Evolutionary conservation across 495 filamentous ascomycete genomes (phyloP).

Genomic region (Hyaloscypha variabilis): DNA sequence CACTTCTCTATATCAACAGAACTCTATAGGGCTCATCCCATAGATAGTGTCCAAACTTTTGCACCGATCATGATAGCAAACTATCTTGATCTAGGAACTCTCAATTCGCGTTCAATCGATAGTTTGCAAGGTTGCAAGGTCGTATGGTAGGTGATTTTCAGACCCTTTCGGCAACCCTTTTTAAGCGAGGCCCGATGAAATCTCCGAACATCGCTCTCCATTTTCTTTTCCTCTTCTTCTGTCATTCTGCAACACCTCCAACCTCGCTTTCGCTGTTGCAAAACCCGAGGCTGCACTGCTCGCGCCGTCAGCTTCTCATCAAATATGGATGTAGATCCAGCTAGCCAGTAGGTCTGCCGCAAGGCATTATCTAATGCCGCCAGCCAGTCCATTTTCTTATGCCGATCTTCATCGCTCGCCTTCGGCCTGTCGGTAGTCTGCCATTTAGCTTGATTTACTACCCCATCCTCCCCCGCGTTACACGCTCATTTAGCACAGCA

Average conservation of each 20-base stretch:
- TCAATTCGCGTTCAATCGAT: too few relatives aligned
- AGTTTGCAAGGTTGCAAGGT: too few relatives aligned
- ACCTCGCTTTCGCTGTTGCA: not conserved
- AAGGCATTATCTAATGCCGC: slow-evolving; percentile 4
- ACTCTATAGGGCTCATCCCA: too few relatives aligned
- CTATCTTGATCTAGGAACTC: too few relatives aligned
- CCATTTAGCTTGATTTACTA: not conserved
- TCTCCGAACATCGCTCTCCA: not conserved
- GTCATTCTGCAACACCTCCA: not conserved
- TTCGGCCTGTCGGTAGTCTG: slow-evolving; percentile 11
- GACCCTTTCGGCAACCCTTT: too few relatives aligned
- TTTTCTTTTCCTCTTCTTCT: not conserved
- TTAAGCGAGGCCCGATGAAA: too few relatives aligned
- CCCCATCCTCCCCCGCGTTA: slow-evolving; percentile 6
- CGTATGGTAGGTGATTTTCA: too few relatives aligned
- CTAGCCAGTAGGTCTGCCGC: not conserved
- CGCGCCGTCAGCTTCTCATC: not conserved
- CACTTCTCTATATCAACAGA: too few relatives aligned
- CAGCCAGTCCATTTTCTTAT: not conserved
- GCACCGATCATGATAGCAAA: too few relatives aligned
- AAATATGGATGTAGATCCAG: not conserved
- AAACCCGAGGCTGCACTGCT: not conserved
- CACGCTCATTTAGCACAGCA: slow-evolving; percentile 5
- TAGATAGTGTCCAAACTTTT: too few relatives aligned
- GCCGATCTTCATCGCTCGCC: not conserved